Evolutionary conservation across 2,329 filamentous ascomycete genomes (phyloP).

Genomic region (Sclerotinia sclerotiorum): DNA sequence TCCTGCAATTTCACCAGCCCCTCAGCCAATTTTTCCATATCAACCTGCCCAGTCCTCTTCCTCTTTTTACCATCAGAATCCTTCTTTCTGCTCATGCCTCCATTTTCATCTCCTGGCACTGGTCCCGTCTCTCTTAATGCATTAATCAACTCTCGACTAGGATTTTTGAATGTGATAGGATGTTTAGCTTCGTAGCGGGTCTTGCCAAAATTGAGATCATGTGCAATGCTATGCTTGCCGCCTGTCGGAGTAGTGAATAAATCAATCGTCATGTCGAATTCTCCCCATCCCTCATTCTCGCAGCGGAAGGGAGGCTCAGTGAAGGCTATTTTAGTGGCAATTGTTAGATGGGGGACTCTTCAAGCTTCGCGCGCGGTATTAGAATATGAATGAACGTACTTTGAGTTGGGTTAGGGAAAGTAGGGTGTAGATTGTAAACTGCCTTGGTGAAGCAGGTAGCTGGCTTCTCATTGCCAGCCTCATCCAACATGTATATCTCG

Average conservation of each 20-base stretch:
- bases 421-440: conserved; percentile 89
- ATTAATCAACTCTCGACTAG: conserved; percentile 79
- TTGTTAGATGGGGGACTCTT: conserved; percentile 11
- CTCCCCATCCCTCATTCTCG: conserved; percentile 94
- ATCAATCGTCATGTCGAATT: conserved; percentile 92
- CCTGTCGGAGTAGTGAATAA: conserved; percentile 83
- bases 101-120: conserved; percentile 72
- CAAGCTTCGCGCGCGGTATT: conserved; percentile 2
- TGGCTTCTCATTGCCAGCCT: conserved; percentile 78
- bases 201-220: conserved; percentile 89
- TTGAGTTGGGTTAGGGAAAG: conserved; percentile 83
- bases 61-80: conserved; percentile 75
- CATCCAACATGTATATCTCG: conserved; percentile 78
- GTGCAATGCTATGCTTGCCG: conserved; percentile 72
- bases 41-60: conserved; percentile 60
- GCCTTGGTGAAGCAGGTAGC: conserved; percentile 90
- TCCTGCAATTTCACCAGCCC: conserved; percentile 85
- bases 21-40: conserved; percentile 97
- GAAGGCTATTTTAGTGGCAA: conserved; percentile 56
- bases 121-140: conserved; percentile 80
- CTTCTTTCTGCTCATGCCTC: conserved; percentile 55
- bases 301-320: conserved; percentile 85
- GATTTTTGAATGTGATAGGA: conserved; percentile 84
- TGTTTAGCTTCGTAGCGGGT: conserved; percentile 82
- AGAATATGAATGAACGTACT: conserved; percentile 54